phyloP scores from a whole-genome alignment of 2,329 filamentous ascomycete genomes.

The Arthrobotrys iridis region DNA sequence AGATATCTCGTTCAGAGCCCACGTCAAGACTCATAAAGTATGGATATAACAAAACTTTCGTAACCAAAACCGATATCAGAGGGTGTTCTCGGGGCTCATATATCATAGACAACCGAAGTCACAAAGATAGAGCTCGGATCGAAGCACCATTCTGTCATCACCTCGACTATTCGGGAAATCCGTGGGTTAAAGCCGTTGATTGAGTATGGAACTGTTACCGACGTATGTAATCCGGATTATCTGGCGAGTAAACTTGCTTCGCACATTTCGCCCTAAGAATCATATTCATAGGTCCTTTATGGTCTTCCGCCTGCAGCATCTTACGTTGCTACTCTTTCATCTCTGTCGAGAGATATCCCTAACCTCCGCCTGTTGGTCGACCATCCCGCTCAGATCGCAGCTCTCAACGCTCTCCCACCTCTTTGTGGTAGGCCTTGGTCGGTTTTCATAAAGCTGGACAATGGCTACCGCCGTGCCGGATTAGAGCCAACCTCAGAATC shows the following conservation, averaged over 20 bases:
- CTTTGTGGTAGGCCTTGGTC: conserved; percentile 66
- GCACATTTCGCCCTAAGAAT: conserved; percentile 35
- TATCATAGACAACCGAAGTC: conserved; percentile 71
- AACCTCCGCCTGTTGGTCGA: conserved; percentile 75
- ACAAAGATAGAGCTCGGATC: conserved; percentile 75
- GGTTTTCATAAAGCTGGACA: conserved; percentile 78
- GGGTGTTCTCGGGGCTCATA: conserved; percentile 8
- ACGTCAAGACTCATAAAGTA: conserved; percentile 87
- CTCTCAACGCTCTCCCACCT: conserved; percentile 58
- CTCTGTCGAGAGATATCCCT: conserved; percentile 69
- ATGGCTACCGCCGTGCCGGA: conserved; percentile 77
- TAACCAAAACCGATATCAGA: conserved; percentile 53
- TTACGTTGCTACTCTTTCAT: conserved; percentile 69
- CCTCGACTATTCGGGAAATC: conserved; percentile 78
- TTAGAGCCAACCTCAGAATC: conserved; percentile 63
- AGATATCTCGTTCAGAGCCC: conserved; percentile 75
- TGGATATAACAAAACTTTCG: neutral
- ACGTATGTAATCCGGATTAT: conserved; percentile 63
- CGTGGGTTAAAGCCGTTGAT: conserved; percentile 73
- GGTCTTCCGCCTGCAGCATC: conserved; percentile 75
- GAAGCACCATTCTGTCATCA: conserved; percentile 70
- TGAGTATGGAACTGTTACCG: conserved; percentile 67
- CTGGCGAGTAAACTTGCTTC: neutral
- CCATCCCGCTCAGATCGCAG: conserved; percentile 70
- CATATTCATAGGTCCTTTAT: conserved; percentile 70